These are phyloP conservation scores for Phytophthora foliorum DNA, from an alignment of 352 stramenopile species.

Conservation along the genomic window DNA sequence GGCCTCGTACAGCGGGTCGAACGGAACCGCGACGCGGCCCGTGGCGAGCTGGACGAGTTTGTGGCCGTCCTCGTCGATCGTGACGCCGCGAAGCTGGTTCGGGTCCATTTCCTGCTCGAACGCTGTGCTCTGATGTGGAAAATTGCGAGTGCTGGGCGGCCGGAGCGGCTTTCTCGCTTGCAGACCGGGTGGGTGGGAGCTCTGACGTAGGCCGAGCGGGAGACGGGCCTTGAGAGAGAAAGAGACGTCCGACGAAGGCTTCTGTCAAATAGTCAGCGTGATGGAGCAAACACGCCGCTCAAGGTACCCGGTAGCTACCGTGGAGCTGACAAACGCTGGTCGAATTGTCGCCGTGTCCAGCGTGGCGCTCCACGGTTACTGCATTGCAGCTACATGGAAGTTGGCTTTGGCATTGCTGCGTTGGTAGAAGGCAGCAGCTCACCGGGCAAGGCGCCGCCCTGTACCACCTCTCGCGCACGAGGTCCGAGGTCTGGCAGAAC, in stretches of 20 bases:
- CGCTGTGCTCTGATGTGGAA: conserved; percentile 23
- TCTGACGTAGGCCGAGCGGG: conserved; percentile 35
- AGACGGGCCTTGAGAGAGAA: conserved; percentile 42
- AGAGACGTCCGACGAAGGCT: conserved; percentile 20
- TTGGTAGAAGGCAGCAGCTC: conserved; percentile 24
- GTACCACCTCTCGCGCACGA: conserved; percentile 48
- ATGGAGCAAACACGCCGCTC: background rate
- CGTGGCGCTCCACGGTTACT: background rate
- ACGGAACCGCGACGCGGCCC: conserved; percentile 39
- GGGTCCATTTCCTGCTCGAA: conserved; percentile 35
- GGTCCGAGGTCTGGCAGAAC: conserved; percentile 36
- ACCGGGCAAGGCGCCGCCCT: background rate
- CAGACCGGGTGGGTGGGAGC: conserved; percentile 21
- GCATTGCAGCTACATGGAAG: no score
- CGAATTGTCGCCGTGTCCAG: conserved; percentile 9
- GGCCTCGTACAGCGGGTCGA: conserved; percentile 30
- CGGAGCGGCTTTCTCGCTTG: conserved; percentile 12
- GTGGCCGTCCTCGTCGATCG: conserved; percentile 39
- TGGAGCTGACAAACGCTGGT: no score
- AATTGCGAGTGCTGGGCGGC: conserved; percentile 39
- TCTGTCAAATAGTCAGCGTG: conserved; percentile 5
- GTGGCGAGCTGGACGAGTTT: conserved; percentile 42
- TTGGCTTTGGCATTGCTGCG: conserved; percentile 12
- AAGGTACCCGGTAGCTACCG: no score
- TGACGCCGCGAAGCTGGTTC: conserved; percentile 19